Base-by-base conservation (phyloP, 2,329 filamentous ascomycete species). In the Coniochaeta ligniaria region DNA sequence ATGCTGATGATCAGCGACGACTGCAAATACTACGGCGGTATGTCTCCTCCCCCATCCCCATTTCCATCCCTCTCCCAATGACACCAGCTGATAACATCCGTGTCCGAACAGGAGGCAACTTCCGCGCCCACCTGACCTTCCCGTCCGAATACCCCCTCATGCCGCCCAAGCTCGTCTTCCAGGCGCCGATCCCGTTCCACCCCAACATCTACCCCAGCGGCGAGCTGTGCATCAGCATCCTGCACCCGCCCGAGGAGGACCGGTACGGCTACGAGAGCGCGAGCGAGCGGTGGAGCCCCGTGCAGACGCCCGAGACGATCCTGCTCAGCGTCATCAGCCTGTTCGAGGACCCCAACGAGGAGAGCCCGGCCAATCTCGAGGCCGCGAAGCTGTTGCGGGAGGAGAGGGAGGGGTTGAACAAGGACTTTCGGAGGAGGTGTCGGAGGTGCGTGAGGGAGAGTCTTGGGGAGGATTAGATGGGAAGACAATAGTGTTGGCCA, bases 1-100 rank as follows among this genome's bases (percentile, higher is more conserved):
- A 96, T 97, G 90, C 85, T 99, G 63, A 98, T 99, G 94, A 94
- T 98, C 66, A 92, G 86, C 64, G 93, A 97, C 68, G 92, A 96
- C 71, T 93, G 90, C 76, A 94, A 93, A 76, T 90, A 91, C 75
- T 97, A 97, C 69, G 93, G 93, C 69, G 93, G 93, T 94, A 77
- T 61, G 84, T n/a, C 38, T 36, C 35, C 12, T 41, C 17, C 17
- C 6, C 16, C 17, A n/a, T n/a, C 38, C 38, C 38, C 35, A 38
- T 8, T 17, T n/a, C 76, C 17, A 47, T 17, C 22, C 22, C 22
- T n/a, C 33, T 59, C 41, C 16, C 31, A 6, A 17, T 5, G 17
- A n/a, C 38, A 17, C 55, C 36, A 38, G 38, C 57, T 35, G 33
- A 47, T 47, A 22, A 9, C 20, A 24, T 47, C 24, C 6, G 20